Base-by-base conservation (phyloP, 2,329 filamentous ascomycete genomes). In the Aspergillus intermedius region DNA sequence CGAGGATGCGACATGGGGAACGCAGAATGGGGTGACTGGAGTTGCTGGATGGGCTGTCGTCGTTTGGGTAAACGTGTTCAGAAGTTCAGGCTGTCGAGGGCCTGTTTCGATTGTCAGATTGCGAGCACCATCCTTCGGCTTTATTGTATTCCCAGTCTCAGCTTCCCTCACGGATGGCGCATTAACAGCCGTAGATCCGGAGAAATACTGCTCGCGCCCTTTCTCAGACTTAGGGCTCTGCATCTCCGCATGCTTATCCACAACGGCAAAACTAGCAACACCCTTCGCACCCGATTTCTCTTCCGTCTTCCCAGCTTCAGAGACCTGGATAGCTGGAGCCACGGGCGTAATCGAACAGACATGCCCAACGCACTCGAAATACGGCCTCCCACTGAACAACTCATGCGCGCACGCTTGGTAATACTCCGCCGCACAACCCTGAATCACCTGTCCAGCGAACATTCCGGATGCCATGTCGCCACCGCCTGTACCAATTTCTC, bases 371-470 rank as follows among this genome's bases (percentile, higher is more conserved):
- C 72, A 74, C 49, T 74, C 67, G 43, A 74, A 74, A 50, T 68
- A 74, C 0, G 68, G 66, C 6, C 56, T 62, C 15, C 62, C 60
- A 44, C 64, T 71, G 46, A 72, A 64, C n/a, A 70, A 53, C 41
- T 75, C 72, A 51, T 74, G 66, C 1, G 71, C 67, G 52, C 70
- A 72, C 4, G 72, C 73, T 55, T 74, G 71, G 45, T 68, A 72
- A 49, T 73, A 72, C 48, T 73, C 70, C 2, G 69, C 68, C 1
- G 68, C 68, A 21, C 59, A 53, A 3, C 69, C 69, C 22, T 67
- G 58, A 4, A 67, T 59, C 6, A 53, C 44, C 10, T 53, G 49
- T 12, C 58, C 58, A 1, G 57, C 52, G 39, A 64, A 63, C 51
- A 60, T 59, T 19, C 59, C 58, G 4, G 60, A 61, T 23, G 45